Evolutionary conservation across 805 yeast genomes (phyloP).

Genomic region (Hanseniaspora hatyaiensis): DNA sequence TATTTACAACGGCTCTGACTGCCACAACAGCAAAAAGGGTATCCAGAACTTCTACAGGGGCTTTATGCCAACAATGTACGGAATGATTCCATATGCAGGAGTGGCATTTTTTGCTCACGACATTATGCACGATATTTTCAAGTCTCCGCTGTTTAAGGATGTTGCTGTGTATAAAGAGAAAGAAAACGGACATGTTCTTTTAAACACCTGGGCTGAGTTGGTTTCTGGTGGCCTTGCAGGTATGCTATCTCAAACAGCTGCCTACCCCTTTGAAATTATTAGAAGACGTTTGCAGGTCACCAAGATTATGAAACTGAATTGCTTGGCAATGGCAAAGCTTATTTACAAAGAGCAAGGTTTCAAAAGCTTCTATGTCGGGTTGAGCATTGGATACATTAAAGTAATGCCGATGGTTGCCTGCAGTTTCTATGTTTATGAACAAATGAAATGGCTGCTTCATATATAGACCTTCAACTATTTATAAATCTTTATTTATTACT

Average conservation of each 20-base stretch:
- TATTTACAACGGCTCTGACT: constrained; percentile 22
- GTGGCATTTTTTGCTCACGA: constrained; percentile 94
- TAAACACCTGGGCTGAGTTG: constrained; percentile 84
- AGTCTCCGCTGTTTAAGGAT: constrained; percentile 44
- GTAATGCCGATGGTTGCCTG: constrained; percentile 97
- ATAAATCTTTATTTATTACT: neutral
- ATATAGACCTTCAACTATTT: no score
- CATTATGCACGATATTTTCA: constrained; percentile 70
- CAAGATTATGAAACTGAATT: constrained; percentile 36
- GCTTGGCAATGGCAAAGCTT: constrained; percentile 42
- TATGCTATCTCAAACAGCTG: constrained; percentile 86
- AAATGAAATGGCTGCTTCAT: constrained; percentile 59
- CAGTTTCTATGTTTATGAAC: constrained; percentile 85
- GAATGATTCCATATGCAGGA: constrained; percentile 97
- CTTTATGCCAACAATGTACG: constrained; percentile 82
- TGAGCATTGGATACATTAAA: constrained; percentile 88
- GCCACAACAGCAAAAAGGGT: neutral
- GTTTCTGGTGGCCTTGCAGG: constrained; percentile 95
- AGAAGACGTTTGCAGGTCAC: constrained; percentile 94
- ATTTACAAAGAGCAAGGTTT: constrained; percentile 67
- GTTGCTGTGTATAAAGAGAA: constrained; percentile 35
- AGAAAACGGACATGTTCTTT: constrained; percentile 37
- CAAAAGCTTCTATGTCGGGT: constrained; percentile 84
- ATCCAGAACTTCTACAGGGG: constrained; percentile 74
- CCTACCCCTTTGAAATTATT: constrained; percentile 91